Percentiles rank a stretch among this genome's conserved stretches.
Evolutionary conservation across 176 grass and related monocot genomes (phyloP).

Genomic region (Secale cereale): DNA sequence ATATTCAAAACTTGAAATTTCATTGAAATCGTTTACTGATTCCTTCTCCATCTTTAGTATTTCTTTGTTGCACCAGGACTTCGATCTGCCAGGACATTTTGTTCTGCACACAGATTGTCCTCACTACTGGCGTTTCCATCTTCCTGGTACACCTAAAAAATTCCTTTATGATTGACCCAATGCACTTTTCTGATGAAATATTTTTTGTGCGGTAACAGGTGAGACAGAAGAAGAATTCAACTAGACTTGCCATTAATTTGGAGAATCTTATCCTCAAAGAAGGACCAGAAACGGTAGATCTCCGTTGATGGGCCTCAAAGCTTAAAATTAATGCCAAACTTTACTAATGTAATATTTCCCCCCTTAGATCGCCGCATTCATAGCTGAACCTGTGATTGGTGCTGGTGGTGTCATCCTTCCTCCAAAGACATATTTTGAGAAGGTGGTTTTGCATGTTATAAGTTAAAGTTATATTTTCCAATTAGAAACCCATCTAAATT

Average conservation of each 20-base stretch:
- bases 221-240: conserved; percentile 95
- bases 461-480: no score
- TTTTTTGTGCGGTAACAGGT: conserved; percentile 34
- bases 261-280: conserved; percentile 76
- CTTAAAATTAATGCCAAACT: not conserved
- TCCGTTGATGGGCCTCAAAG: not conserved
- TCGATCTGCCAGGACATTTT: conserved; percentile 91
- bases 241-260: conserved; percentile 40
- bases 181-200: conserved; percentile 14
- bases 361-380: conserved; percentile 38
- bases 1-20: no score
- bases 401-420: conserved; percentile 94
- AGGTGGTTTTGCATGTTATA: conserved; percentile 38
- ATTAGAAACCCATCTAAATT: no score
- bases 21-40: not conserved
- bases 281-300: conserved; percentile 88
- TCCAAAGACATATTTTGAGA: conserved; percentile 93
- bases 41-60: conserved; percentile 54
- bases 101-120: conserved; percentile 94
- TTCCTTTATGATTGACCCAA: not conserved
- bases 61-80: conserved; percentile 88
- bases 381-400: conserved; percentile 72
- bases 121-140: conserved; percentile 88
- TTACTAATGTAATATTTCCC: conserved; percentile 23
- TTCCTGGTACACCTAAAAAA: conserved; percentile 58